Percentiles rank a stretch among this genome's conserved stretches.
Conservation (phyloP, 2,329 filamentous ascomycete genomes). For the Cordyceps fumosorosea region DNA sequence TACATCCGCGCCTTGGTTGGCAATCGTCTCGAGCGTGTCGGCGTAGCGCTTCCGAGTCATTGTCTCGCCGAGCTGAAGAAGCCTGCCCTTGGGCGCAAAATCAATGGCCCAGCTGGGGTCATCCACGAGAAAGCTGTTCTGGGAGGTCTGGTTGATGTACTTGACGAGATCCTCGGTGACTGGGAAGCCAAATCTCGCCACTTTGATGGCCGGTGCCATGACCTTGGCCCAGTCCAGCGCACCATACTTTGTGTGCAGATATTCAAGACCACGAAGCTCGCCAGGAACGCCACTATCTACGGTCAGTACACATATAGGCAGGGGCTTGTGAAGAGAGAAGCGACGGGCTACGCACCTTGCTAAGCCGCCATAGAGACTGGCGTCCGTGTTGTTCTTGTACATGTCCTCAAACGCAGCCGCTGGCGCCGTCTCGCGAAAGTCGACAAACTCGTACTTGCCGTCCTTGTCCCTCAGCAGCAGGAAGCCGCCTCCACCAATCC, state of each 20-base stretch:
- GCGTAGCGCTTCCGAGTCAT: constrained; percentile 72
- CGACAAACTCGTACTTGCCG: constrained; percentile 69
- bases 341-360: constrained; percentile 51
- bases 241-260: constrained; percentile 64
- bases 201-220: constrained; percentile 61
- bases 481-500: constrained; percentile 75
- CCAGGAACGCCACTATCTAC: constrained; percentile 54
- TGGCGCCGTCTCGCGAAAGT: constrained; percentile 80
- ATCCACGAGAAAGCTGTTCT: constrained; percentile 57
- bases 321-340: background rate
- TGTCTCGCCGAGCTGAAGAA: constrained; percentile 60
- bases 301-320: too few species aligned
- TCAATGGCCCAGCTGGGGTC: constrained; percentile 75
- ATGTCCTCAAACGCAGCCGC: constrained; percentile 73
- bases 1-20: constrained; percentile 54
- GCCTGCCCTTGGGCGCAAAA: constrained; percentile 69
- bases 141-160: constrained; percentile 54
- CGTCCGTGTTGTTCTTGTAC: constrained; percentile 63
- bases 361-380: constrained; percentile 62
- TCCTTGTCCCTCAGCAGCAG: constrained; percentile 61
- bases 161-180: constrained; percentile 64
- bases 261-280: constrained; percentile 65
- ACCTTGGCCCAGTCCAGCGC: constrained; percentile 58
- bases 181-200: constrained; percentile 66
- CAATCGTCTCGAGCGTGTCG: constrained; percentile 64